Evolutionary conservation across 441 rosid species (phyloP).

Genomic region (Euphorbia schlechtendalii): DNA sequence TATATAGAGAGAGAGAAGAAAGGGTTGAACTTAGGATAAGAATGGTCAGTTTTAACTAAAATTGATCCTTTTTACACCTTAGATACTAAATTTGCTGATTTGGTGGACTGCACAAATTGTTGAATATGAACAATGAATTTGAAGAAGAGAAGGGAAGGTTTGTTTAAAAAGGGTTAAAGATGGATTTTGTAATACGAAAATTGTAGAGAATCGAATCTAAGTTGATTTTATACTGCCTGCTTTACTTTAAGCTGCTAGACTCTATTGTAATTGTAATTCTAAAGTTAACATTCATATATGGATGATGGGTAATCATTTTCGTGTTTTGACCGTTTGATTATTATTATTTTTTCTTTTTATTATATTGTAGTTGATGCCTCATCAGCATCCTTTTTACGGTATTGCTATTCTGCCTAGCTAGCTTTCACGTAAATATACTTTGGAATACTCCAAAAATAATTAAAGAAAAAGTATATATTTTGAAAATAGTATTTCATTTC

Average conservation of each 20-base stretch:
- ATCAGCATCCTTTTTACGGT: too few relatives aligned
- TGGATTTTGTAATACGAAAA: neutral
- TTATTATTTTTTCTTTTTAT: neutral
- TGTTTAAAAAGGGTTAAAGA: neutral
- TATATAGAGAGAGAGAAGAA: neutral
- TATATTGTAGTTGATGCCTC: too few relatives aligned
- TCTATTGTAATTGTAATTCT: neutral
- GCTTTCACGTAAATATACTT: too few relatives aligned
- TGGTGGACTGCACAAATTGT: neutral
- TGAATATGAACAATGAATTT: constrained; percentile 1
- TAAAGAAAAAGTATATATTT: too few relatives aligned
- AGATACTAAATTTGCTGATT: too few relatives aligned
- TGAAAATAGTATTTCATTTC: too few relatives aligned
- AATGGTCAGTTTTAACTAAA: constrained; percentile 17
- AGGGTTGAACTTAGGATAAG: constrained; percentile 28
- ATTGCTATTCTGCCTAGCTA: too few relatives aligned
- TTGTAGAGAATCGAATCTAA: constrained; percentile 4
- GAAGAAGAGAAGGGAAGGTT: neutral
- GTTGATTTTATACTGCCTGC: neutral
- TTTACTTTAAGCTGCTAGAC: neutral
- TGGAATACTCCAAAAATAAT: too few relatives aligned
- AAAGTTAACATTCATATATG: neutral
- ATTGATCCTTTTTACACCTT: too few relatives aligned
- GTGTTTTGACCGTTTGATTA: neutral
- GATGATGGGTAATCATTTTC: constrained; percentile 2